These are phyloP conservation scores for Citrus sinensis DNA, from an alignment of 345 rosid species.

Conservation along the genomic window DVS_A1.0 CM039162.1:19515501-19516000, in stretches of 20 bases:
- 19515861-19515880: slow-evolving; percentile 85
- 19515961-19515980: background rate
- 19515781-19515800: background rate
- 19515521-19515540: too few species aligned
- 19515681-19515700: background rate
- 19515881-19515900: slow-evolving; percentile 49
- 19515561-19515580: background rate
- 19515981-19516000: background rate
- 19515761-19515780: background rate
- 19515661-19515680: background rate
- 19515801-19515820: background rate
- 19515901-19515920: slow-evolving; percentile 46
- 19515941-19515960: slow-evolving; percentile 1
- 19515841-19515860: slow-evolving; percentile 85
- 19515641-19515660: background rate
- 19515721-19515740: background rate
- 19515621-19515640: background rate
- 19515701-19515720: background rate
- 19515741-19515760: background rate
- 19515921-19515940: slow-evolving; percentile 28
- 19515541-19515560: too few species aligned
- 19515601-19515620: background rate
- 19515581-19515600: background rate
- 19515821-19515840: slow-evolving; percentile 69
- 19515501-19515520: too few species aligned